Evolutionary conservation across 2,329 filamentous ascomycete species (phyloP).

Genomic region (Exserohilum rostratum): DNA sequence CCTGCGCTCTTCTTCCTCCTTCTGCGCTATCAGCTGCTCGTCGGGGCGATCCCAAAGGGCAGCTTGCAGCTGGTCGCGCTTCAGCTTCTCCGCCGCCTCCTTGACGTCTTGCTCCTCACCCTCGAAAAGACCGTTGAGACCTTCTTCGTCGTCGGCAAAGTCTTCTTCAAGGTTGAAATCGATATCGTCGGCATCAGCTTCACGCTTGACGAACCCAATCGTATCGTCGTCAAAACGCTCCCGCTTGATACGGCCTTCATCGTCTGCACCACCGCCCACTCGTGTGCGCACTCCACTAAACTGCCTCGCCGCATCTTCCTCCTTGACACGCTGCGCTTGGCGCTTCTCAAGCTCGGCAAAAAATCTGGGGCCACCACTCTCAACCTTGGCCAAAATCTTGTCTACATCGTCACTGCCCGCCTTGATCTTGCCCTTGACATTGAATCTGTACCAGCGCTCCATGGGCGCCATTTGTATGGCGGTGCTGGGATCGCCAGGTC

Average conservation of each 20-base stretch:
- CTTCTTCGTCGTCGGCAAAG: conserved; percentile 86
- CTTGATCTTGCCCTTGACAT: conserved; percentile 75
- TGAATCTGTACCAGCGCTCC: conserved; percentile 95
- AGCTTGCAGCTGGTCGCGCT: conserved; percentile 81
- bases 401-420: conserved; percentile 86
- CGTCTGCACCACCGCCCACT: conserved; percentile 44
- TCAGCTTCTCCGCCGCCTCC: conserved; percentile 68
- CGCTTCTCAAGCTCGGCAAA: conserved; percentile 53
- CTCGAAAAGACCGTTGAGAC: conserved; percentile 50
- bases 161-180: conserved; percentile 70
- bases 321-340: conserved; percentile 60
- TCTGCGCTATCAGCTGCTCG: conserved; percentile 63
- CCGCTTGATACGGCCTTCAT: conserved; percentile 43
- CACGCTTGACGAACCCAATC: conserved; percentile 52
- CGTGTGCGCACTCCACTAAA: conserved; percentile 35
- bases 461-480: conserved; percentile 83
- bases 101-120: conserved; percentile 62
- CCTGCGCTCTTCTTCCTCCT: conserved; percentile 69
- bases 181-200: conserved; percentile 67
- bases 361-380: conserved; percentile 79
- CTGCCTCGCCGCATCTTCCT: conserved; percentile 27
- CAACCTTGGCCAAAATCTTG: conserved; percentile 76
- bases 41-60: conserved; percentile 76
- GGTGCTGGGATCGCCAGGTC: conserved; percentile 61
- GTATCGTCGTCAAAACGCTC: conserved; percentile 50